phyloP scores from a whole-genome alignment of 805 yeast genomes.

The Torulaspora gathmanii region DNA sequence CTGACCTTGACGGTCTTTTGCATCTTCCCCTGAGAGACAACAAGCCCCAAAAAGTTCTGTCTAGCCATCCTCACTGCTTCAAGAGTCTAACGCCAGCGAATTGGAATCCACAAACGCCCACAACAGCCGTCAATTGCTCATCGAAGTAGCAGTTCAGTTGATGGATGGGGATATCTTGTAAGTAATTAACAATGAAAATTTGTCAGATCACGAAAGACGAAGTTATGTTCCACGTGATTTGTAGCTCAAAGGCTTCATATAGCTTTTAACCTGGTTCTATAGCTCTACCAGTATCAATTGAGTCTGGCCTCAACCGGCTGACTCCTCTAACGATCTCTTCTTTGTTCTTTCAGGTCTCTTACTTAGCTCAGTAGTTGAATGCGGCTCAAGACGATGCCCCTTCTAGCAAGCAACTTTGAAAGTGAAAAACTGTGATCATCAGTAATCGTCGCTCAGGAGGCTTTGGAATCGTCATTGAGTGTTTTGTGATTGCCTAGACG shows the following conservation, averaged over 20 bases:
- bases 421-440: neutral
- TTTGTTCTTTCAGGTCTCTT: neutral
- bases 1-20: conserved; percentile 91
- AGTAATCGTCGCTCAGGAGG: neutral
- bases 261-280: neutral
- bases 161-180: neutral
- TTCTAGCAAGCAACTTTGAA: neutral
- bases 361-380: neutral
- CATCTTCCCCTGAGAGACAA: conserved; percentile 95
- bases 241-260: neutral
- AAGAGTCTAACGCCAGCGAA: neutral
- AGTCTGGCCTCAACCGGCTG: neutral
- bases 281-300: neutral
- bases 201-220: conserved; percentile 2
- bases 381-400: neutral
- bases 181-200: neutral
- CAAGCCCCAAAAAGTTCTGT: conserved; percentile 88
- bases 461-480: neutral
- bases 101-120: neutral
- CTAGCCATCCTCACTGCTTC: conserved; percentile 56
- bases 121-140: neutral
- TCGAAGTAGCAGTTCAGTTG: neutral
- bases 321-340: neutral
- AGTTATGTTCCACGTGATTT: neutral
- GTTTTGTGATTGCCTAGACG: neutral